These are phyloP conservation scores for Dactylorhiza incarnata DNA, from an alignment of 106 monocot genomes.

Conservation along the genomic window DNA sequence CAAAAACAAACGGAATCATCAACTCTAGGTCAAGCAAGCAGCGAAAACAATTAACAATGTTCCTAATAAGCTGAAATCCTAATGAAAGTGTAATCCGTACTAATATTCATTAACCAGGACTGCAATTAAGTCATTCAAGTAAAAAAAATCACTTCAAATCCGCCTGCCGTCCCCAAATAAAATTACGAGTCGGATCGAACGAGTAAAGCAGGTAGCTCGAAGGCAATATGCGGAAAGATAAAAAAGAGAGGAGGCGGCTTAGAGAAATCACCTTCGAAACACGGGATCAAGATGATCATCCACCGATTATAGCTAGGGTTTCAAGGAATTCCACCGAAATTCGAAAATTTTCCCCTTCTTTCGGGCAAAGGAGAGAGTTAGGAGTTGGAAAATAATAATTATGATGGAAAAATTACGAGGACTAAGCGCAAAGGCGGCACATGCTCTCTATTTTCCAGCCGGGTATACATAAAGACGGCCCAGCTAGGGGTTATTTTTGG, in stretches of 20 bases:
- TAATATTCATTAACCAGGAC: background rate
- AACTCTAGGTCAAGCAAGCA: background rate
- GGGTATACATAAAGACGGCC: background rate
- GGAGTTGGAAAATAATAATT: background rate
- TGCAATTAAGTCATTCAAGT: slow-evolving; percentile 4
- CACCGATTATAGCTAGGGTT: slow-evolving; percentile 1
- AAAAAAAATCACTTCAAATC: slow-evolving; percentile 2
- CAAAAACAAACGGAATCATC: background rate
- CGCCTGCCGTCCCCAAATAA: background rate
- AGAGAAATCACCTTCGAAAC: background rate
- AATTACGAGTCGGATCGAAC: background rate
- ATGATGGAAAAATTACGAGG: background rate
- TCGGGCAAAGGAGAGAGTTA: background rate
- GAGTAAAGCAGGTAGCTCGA: background rate
- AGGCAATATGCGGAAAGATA: background rate
- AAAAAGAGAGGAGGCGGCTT: background rate
- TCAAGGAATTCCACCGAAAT: background rate
- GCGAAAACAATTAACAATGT: background rate
- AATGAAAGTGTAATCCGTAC: background rate
- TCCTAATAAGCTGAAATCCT: background rate
- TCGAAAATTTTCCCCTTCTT: background rate
- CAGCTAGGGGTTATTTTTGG: background rate
- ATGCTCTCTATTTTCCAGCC: background rate
- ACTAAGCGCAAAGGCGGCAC: background rate
- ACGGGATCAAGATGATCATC: slow-evolving; percentile 3